Percentiles rank a stretch among this genome's conserved stretches.
phyloP scores from a whole-genome alignment of 805 yeast species.

The Cyberlindnera nakhonratchasimensis region DNA sequence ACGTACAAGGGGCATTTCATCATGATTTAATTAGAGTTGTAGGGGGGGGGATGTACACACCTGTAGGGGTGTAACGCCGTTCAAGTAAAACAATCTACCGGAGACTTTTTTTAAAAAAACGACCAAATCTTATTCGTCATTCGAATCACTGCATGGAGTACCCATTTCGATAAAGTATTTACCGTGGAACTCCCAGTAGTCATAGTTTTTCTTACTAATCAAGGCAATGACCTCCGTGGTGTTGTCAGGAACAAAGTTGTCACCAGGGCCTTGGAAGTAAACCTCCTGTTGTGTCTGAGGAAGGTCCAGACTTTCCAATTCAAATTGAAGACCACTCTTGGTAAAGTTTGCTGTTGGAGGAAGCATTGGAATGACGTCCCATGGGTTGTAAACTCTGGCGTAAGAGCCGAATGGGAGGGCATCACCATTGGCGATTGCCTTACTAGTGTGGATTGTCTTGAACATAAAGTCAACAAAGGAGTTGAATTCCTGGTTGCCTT shows the following conservation, averaged over 20 bases:
- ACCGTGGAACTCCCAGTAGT: conserved; percentile 9
- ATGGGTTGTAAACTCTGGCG: conserved; percentile 52
- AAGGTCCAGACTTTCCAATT: conserved; percentile 32
- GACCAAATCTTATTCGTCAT: no score
- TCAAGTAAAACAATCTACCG: no score
- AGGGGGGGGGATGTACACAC: no score
- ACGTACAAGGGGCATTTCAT: no score
- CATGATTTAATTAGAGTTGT: no score
- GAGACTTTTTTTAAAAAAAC: no score
- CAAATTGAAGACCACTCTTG: conserved; percentile 34
- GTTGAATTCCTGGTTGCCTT: conserved; percentile 52
- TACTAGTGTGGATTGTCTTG: conserved; percentile 34
- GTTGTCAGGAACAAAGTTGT: conserved; percentile 9
- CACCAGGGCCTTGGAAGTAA: conserved; percentile 12
- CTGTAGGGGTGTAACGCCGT: no score
- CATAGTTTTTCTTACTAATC: neutral
- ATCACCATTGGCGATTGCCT: conserved; percentile 31
- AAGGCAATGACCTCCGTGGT: conserved; percentile 2
- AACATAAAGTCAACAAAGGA: conserved; percentile 52
- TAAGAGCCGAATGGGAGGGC: conserved; percentile 30
- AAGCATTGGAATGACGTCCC: conserved; percentile 55
- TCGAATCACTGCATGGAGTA: no score
- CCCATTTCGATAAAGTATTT: conserved; percentile 8
- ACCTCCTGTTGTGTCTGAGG: conserved; percentile 29
- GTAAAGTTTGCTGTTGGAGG: conserved; percentile 46